Conservation (phyloP, 352 stramenopile genomes). For the Phytophthora pluvialis region DNA sequence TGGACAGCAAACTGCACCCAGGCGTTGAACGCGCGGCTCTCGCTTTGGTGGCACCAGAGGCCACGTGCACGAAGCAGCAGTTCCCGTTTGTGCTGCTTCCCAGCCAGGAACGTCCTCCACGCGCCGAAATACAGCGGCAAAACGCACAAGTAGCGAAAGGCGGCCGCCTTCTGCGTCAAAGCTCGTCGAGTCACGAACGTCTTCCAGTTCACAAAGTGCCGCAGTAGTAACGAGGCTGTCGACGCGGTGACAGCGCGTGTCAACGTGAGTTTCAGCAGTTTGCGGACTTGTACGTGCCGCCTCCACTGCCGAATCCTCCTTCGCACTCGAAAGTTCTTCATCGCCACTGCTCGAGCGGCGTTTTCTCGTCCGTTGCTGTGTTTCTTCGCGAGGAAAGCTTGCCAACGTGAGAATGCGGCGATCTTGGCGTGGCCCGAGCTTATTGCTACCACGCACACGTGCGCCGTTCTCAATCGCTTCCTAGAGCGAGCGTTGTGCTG, state of each 20-base stretch:
- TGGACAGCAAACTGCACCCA: constrained; percentile 32
- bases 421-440: constrained; percentile 7
- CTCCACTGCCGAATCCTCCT: constrained; percentile 34
- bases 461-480: constrained; percentile 7
- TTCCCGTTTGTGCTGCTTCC: constrained; percentile 16
- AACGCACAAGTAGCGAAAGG: constrained; percentile 50
- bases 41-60: constrained; percentile 42
- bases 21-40: constrained; percentile 40
- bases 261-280: constrained; percentile 31
- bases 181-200: constrained; percentile 18
- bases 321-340: constrained; percentile 29
- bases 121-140: constrained; percentile 39
- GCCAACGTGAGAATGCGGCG: constrained; percentile 22
- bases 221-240: constrained; percentile 12
- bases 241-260: constrained; percentile 19
- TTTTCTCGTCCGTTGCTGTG: neutral
- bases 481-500: constrained; percentile 7
- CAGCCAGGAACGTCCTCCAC: constrained; percentile 32
- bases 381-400: constrained; percentile 16
- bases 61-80: constrained; percentile 36
- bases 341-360: neutral
- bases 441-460: constrained; percentile 13
- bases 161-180: constrained; percentile 45
- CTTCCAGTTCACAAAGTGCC: constrained; percentile 41
- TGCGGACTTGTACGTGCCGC: constrained; percentile 19